These are phyloP conservation scores for Penicillium sp. DNA, from an alignment of 2,329 filamentous ascomycete species.

Conservation along the genomic window DNA sequence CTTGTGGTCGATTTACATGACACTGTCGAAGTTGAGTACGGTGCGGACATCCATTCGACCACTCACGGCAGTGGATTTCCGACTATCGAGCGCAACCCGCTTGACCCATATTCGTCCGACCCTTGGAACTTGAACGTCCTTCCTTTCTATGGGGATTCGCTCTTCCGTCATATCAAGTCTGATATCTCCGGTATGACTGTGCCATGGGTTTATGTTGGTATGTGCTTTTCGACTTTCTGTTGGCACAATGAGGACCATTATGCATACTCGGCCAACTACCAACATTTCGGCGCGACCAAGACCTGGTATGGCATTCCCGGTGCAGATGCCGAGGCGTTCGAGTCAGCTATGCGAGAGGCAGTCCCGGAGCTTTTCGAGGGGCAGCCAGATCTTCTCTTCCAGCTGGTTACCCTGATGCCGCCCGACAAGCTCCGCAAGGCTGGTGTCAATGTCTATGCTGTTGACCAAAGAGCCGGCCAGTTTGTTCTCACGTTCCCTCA, in stretches of 20 bases:
- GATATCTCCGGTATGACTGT: conserved; percentile 99
- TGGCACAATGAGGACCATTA: conserved; percentile 99
- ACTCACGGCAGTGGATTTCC: conserved; percentile 97
- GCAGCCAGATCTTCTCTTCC: conserved; percentile 92
- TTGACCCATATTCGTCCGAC: conserved; percentile 81
- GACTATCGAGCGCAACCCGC: conserved; percentile 85
- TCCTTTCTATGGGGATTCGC: conserved; percentile 82
- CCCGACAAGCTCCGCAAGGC: conserved; percentile 91
- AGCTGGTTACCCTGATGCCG: conserved; percentile 91
- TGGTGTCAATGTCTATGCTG: conserved; percentile 85
- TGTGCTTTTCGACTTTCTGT: conserved; percentile 99
- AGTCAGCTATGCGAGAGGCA: conserved; percentile 89
- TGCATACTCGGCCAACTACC: conserved; percentile 95
- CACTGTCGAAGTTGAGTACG: conserved; percentile 96
- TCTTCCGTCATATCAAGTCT: conserved; percentile 96
- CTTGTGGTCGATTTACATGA: conserved; percentile 91
- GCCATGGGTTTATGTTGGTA: conserved; percentile 97
- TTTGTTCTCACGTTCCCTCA: conserved; percentile 96
- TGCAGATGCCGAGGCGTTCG: conserved; percentile 90
- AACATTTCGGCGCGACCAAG: conserved; percentile 96
- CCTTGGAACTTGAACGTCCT: conserved; percentile 95
- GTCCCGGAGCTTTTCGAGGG: conserved; percentile 96
- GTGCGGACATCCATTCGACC: conserved; percentile 95
- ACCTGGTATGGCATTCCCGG: conserved; percentile 99
- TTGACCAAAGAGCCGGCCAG: conserved; percentile 95